phyloP scores from a whole-genome alignment of 768 basidiomycete species.

The Asterophora parasitica region DNA sequence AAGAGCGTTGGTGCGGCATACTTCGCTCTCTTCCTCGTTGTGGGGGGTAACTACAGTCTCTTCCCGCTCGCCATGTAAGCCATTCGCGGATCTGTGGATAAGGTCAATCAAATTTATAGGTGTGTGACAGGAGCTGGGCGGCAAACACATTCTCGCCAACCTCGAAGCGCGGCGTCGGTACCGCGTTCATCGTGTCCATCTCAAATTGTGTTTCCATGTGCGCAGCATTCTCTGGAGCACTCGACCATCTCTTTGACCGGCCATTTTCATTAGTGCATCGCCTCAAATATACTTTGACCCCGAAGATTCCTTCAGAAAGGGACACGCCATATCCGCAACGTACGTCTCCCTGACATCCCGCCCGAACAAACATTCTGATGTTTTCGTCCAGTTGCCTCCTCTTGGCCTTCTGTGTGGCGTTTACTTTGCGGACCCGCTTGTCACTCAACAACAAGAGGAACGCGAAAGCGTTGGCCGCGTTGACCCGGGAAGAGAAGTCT shows the following conservation, averaged over 20 bases:
- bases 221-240: slow-evolving; percentile 10
- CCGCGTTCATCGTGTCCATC: slow-evolving; percentile 56
- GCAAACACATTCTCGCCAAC: slow-evolving; percentile 56
- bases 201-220: slow-evolving; percentile 56
- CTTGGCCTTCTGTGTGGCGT: slow-evolving; percentile 37
- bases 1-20: slow-evolving; percentile 51
- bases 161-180: slow-evolving; percentile 55
- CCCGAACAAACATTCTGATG: neutral
- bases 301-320: slow-evolving; percentile 44
- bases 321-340: slow-evolving; percentile 53
- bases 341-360: slow-evolving; percentile 19
- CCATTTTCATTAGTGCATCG: slow-evolving; percentile 35
- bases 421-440: slow-evolving; percentile 42
- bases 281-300: slow-evolving; percentile 57
- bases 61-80: slow-evolving; percentile 57
- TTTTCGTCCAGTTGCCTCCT: slow-evolving; percentile 35
- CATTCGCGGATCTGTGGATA: slow-evolving; percentile 13
- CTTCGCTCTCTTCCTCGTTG: slow-evolving; percentile 53
- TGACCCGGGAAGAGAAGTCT: slow-evolving; percentile 1
- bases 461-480: slow-evolving; percentile 18
- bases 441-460: slow-evolving; percentile 38
- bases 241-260: neutral
- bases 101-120: neutral
- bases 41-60: slow-evolving; percentile 49
- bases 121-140: slow-evolving; percentile 47